Percentiles rank a stretch among this genome's conserved stretches.
Evolutionary conservation across 1,284 basidiomycete genomes (phyloP).

Genomic region (Abortiporus biennis): DNA sequence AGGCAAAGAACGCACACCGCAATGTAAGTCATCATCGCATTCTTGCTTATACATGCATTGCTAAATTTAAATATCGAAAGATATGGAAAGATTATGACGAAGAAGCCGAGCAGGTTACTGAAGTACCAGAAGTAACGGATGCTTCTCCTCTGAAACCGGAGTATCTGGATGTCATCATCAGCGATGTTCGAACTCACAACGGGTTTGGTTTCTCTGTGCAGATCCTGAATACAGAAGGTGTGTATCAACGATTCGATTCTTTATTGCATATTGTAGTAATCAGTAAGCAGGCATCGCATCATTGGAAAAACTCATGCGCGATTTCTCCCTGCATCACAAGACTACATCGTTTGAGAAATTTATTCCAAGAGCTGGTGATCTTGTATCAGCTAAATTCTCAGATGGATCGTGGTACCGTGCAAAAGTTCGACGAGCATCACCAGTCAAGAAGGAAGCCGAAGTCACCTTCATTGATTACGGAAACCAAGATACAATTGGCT

Average conservation of each 20-base stretch:
- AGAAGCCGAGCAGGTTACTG: conserved; percentile 49
- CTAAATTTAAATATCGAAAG: conserved; percentile 31
- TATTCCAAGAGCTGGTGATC: conserved; percentile 76
- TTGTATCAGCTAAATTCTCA: conserved; percentile 87
- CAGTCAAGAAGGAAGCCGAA: conserved; percentile 84
- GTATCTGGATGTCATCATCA: conserved; percentile 90
- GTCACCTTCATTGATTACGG: conserved; percentile 88
- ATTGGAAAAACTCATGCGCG: conserved; percentile 89
- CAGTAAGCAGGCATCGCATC: conserved; percentile 65
- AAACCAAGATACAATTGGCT: conserved; percentile 81
- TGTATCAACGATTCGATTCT: conserved; percentile 15
- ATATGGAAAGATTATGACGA: conserved; percentile 82
- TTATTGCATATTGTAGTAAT: background rate
- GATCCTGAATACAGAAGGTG: conserved; percentile 84
- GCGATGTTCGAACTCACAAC: conserved; percentile 75
- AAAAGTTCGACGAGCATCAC: conserved; percentile 75
- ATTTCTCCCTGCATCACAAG: conserved; percentile 84
- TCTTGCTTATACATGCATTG: conserved; percentile 8
- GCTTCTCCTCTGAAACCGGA: conserved; percentile 64
- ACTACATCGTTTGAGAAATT: conserved; percentile 58
- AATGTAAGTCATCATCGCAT: conserved; percentile 55
- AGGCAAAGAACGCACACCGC: conserved; percentile 71
- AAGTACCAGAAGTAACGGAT: conserved; percentile 37
- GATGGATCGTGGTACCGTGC: conserved; percentile 95
- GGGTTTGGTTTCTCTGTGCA: conserved; percentile 90